Evolutionary conservation across 2,329 filamentous ascomycete species (phyloP).

Genomic region (Sclerotinia spermophila): DNA sequence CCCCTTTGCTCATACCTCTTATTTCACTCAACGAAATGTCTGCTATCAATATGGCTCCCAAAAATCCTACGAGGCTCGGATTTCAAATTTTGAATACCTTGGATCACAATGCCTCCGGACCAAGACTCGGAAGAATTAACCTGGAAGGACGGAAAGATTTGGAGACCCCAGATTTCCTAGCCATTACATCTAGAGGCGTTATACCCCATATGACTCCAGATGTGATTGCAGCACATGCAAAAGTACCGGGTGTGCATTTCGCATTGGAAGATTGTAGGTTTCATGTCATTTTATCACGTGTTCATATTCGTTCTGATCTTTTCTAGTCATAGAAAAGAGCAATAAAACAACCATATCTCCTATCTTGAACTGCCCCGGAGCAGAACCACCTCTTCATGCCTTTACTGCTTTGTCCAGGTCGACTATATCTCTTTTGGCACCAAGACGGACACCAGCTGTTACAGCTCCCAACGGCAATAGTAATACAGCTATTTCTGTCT

Average conservation of each 20-base stretch:
- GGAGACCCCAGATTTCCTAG: conserved; percentile 79
- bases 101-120: conserved; percentile 22
- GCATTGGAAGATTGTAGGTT: conserved; percentile 87
- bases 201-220: conserved; percentile 90
- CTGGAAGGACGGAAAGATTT: conserved; percentile 62
- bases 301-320: conserved; percentile 14
- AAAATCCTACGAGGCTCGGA: conserved; percentile 19
- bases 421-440: conserved; percentile 66
- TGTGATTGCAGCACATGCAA: conserved; percentile 62
- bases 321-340: conserved; percentile 51
- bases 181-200: conserved; percentile 74
- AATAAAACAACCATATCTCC: conserved; percentile 45
- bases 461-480: conserved; percentile 67
- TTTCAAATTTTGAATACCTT: conserved; percentile 30
- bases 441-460: conserved; percentile 75
- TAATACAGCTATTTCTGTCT: conserved; percentile 67
- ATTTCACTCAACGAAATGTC: conserved; percentile 15
- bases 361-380: conserved; percentile 43
- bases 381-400: conserved; percentile 55
- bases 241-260: conserved; percentile 69
- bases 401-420: conserved; percentile 72
- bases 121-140: conserved; percentile 44
- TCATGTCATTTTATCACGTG: conserved; percentile 29
- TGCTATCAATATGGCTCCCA: conserved; percentile 14
- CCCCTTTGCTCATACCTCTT: not conserved